Base-by-base conservation (phyloP, 352 stramenopile genomes). In the Blastocystis sp. region DNA sequence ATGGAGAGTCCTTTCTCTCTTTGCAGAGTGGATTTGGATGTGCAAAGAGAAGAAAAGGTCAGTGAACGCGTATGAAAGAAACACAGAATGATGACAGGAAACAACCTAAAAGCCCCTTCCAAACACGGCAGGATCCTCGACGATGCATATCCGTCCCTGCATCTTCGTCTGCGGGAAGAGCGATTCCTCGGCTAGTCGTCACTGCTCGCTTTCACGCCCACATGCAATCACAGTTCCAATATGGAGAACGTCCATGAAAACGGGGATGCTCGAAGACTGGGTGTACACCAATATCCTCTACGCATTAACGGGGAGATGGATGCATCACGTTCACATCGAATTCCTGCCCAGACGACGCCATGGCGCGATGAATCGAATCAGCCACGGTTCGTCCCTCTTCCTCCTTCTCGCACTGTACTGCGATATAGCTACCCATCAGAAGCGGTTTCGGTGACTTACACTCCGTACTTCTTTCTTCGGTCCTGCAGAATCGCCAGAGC, bases 401-500 rank as follows among this genome's bases (percentile, higher is more conserved):
- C 33, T 77, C 66, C 12, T 41, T 29, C 50, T 41, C 29, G 29
- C 65, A 51, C 37, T 67, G 33, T 24, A 67, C 31, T 29, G 74
- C 51, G n/a, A 70, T 62, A 69, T 69, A 85, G 6, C 74, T 85
- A 85, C 10, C 9, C 3, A 10, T 37, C n/a, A 45, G 21, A 24
- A 19, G 26, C 45, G 4, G 16, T 6, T 6, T 4, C 2, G 6
- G 51, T 31, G 12, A 13, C 39, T 6, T 21, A 85, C 74, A 85
- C 26, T n/a, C 66, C 55, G 12, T 62, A 85, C 35, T 69, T 85
- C 24, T 69, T 45, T 12, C 67, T 62, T 31, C 55, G 74, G 24
- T 55, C 19, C 37, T 35, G 50, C n/a, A 85, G 74, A 33, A 67
- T 69, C 31, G 51, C 35, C 19, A 85, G 51, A 33, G 65, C 66